Conservation (phyloP, 495 filamentous ascomycete genomes). For the Talaromyces nanjingensis region DNA sequence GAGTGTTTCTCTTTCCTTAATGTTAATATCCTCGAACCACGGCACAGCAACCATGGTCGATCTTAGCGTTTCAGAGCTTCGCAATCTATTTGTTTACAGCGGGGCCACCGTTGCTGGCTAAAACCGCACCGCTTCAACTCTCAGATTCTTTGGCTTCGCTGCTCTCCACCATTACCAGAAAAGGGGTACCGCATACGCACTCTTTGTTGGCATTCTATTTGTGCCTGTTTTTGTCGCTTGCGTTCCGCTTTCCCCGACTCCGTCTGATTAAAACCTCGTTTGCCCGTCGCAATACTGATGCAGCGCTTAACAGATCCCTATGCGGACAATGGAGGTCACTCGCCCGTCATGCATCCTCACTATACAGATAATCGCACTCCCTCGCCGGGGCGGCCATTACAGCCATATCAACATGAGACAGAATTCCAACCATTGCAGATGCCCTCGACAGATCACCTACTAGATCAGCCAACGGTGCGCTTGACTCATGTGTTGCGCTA, state of each 20-base stretch:
- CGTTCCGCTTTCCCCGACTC: slow-evolving; percentile 15
- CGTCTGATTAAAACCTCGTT: not conserved
- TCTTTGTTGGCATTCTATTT: not conserved
- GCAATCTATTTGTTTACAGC: slow-evolving; percentile 12
- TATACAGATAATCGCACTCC: slow-evolving; percentile 49
- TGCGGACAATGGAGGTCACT: slow-evolving; percentile 56
- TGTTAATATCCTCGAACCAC: slow-evolving; percentile 12
- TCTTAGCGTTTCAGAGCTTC: slow-evolving; percentile 4
- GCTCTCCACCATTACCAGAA: not conserved
- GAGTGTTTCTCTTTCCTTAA: slow-evolving; percentile 29
- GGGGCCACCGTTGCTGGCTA: slow-evolving; percentile 4
- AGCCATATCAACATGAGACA: slow-evolving; percentile 65
- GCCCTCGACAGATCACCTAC: slow-evolving; percentile 61
- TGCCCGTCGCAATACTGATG: slow-evolving; percentile 5
- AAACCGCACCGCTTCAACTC: not conserved
- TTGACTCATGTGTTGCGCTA: slow-evolving; percentile 4
- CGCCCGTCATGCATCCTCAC: slow-evolving; percentile 43
- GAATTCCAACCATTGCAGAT: slow-evolving; percentile 52
- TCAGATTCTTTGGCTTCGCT: slow-evolving; percentile 5
- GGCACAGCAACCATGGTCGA: not conserved
- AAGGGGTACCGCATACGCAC: not conserved
- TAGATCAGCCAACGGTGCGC: slow-evolving; percentile 67
- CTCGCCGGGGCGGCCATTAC: slow-evolving; percentile 46
- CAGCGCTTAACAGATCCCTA: slow-evolving; percentile 29
- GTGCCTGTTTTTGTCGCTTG: not conserved